Evolutionary conservation across 2,329 filamentous ascomycete genomes (phyloP).

Genomic region (Epichloe baconii): DNA sequence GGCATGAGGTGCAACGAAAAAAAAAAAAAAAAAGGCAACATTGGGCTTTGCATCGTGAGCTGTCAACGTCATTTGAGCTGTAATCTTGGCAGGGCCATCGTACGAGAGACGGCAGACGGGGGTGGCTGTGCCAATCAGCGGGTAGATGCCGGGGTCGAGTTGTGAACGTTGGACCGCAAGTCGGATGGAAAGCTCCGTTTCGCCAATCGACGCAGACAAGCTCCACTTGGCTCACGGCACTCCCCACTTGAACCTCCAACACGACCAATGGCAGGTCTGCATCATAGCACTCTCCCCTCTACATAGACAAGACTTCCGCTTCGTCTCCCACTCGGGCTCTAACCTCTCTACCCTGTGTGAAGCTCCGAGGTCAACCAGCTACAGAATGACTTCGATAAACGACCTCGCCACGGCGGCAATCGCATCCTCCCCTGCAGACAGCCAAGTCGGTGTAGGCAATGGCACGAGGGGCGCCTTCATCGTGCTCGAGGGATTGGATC

Average conservation of each 20-base stretch:
- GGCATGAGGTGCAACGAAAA: not conserved
- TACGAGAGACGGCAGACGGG: not conserved
- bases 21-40: not conserved
- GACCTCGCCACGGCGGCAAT: constrained; percentile 36
- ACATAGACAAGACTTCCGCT: too few relatives aligned
- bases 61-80: not conserved
- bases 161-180: not conserved
- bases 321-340: too few relatives aligned
- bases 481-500: constrained; percentile 78
- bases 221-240: too few relatives aligned
- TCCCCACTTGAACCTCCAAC: too few relatives aligned
- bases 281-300: too few relatives aligned
- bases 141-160: not conserved
- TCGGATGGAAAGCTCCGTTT: not conserved
- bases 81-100: constrained; percentile 1
- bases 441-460: not conserved
- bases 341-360: too few relatives aligned
- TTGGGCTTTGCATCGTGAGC: not conserved
- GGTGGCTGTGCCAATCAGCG: not conserved
- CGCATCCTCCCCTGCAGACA: constrained; percentile 18
- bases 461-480: constrained; percentile 55
- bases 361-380: too few relatives aligned
- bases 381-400: constrained; percentile 33
- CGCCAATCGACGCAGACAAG: too few relatives aligned
- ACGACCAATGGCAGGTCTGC: too few relatives aligned